These are phyloP conservation scores for Trametes elegans DNA, from an alignment of 768 basidiomycete species.

Conservation along the genomic window DNA sequence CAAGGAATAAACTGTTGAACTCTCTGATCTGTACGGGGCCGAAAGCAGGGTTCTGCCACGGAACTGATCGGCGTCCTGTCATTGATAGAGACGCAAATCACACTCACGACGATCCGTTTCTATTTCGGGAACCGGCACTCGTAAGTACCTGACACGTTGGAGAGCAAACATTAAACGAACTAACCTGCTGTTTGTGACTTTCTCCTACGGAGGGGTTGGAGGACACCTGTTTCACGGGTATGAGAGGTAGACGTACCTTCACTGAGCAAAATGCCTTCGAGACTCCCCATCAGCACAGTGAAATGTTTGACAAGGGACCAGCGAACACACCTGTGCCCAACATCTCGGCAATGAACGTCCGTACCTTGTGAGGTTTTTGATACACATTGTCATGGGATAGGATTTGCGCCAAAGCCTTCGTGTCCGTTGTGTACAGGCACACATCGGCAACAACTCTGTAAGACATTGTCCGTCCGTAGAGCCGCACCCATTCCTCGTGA, in stretches of 20 bases:
- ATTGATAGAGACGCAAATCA: too few relatives aligned
- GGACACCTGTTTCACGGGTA: background rate
- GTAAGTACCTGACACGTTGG: too few relatives aligned
- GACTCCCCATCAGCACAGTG: background rate
- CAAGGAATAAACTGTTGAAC: conserved; percentile 53
- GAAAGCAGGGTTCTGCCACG: conserved; percentile 74
- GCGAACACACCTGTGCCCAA: conserved; percentile 39
- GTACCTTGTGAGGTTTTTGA: conserved; percentile 48
- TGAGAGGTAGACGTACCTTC: conserved; percentile 27
- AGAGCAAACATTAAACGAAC: too few relatives aligned
- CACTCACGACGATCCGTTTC: background rate
- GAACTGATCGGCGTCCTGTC: too few relatives aligned
- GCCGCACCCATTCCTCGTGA: conserved; percentile 3
- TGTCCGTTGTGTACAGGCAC: conserved; percentile 38
- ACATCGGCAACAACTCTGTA: conserved; percentile 1
- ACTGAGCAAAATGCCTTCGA: conserved; percentile 47
- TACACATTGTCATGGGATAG: conserved; percentile 54
- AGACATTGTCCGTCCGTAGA: background rate
- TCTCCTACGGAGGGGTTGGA: conserved; percentile 19
- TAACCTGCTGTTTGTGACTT: conserved; percentile 39
- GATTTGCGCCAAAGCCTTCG: conserved; percentile 62
- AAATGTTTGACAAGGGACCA: too few relatives aligned
- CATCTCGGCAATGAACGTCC: conserved; percentile 39
- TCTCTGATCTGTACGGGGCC: conserved; percentile 56
- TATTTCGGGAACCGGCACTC: too few relatives aligned